A percentile compares a stretch with the other conserved stretches of the same genome.
These are phyloP conservation scores for Ceratobasidium sp. DNA, from an alignment of 1,284 basidiomycete genomes.

Conservation along the genomic window DNA sequence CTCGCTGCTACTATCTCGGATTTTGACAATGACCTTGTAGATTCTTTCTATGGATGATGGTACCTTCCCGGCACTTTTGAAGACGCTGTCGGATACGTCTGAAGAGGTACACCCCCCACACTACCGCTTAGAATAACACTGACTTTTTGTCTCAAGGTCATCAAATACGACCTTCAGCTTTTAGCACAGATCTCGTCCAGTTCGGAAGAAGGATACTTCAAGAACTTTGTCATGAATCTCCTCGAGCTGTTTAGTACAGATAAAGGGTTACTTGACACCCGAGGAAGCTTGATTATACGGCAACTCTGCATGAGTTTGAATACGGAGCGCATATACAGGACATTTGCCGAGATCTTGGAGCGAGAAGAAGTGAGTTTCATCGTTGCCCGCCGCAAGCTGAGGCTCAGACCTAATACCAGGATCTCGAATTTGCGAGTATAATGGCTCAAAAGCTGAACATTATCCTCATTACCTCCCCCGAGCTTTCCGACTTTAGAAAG, in stretches of 20 bases:
- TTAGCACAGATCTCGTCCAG: constrained; percentile 95
- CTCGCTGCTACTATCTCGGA: constrained; percentile 17
- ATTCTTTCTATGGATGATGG: constrained; percentile 96
- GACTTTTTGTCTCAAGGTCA: constrained; percentile 62
- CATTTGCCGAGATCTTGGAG: constrained; percentile 96
- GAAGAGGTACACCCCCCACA: constrained; percentile 71
- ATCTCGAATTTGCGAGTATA: constrained; percentile 94
- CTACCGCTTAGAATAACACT: constrained; percentile 13
- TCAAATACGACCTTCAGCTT: constrained; percentile 94
- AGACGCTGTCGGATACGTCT: constrained; percentile 94
- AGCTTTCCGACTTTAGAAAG: constrained; percentile 91
- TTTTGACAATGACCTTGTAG: constrained; percentile 53
- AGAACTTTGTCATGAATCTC: constrained; percentile 93
- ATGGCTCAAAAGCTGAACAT: constrained; percentile 98
- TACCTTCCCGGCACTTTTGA: constrained; percentile 93
- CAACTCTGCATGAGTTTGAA: constrained; percentile 95
- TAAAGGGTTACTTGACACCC: constrained; percentile 83
- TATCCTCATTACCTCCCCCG: constrained; percentile 95
- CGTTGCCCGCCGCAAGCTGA: constrained; percentile 1
- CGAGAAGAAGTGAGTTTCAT: constrained; percentile 82
- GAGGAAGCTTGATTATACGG: constrained; percentile 94
- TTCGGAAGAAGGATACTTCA: constrained; percentile 94
- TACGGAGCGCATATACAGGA: constrained; percentile 93
- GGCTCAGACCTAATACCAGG: constrained; percentile 57
- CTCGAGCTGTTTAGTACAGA: constrained; percentile 96